These are phyloP conservation scores for Rhododendron mucronatum DNA, from an alignment of 148 eudicot species.

Conservation along the genomic window DNA sequence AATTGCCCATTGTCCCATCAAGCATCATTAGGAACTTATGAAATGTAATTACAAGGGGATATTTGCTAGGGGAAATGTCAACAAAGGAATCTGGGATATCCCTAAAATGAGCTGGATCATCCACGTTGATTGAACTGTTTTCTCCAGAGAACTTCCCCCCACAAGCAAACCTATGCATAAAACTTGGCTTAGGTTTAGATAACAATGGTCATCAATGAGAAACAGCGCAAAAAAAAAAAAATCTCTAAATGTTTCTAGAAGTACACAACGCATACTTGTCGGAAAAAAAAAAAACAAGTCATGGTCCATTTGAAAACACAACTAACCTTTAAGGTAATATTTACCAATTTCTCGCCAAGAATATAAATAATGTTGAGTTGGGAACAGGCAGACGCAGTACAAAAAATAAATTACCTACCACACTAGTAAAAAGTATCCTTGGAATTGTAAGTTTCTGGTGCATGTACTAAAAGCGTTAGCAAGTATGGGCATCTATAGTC, in stretches of 20 bases:
- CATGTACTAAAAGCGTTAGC: not conserved
- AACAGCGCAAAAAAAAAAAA: not conserved
- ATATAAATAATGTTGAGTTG: not conserved
- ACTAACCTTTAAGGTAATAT: not conserved
- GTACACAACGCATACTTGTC: not conserved
- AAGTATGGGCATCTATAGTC: not conserved
- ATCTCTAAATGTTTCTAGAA: not conserved
- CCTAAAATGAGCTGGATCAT: constrained; percentile 34
- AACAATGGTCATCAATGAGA: not conserved
- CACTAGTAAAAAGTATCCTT: not conserved
- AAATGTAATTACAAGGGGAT: constrained; percentile 68
- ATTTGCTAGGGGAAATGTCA: constrained; percentile 33
- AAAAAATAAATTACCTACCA: not conserved
- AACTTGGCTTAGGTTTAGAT: not conserved
- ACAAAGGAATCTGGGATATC: constrained; percentile 64
- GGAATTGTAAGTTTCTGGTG: not conserved
- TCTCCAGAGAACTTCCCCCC: constrained; percentile 25
- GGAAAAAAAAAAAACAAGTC: not conserved
- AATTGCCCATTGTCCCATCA: constrained; percentile 59
- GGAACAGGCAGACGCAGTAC: not conserved
- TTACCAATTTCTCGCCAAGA: not conserved
- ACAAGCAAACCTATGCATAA: constrained; percentile 39
- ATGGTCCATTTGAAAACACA: not conserved
- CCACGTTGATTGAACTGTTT: constrained; percentile 23
- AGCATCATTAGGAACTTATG: constrained; percentile 75